A percentile compares a stretch with the other conserved stretches of the same genome.
These are phyloP conservation scores for Globisporangium uncinulatum DNA, from an alignment of 352 stramenopile species.

Conservation along the genomic window DNA sequence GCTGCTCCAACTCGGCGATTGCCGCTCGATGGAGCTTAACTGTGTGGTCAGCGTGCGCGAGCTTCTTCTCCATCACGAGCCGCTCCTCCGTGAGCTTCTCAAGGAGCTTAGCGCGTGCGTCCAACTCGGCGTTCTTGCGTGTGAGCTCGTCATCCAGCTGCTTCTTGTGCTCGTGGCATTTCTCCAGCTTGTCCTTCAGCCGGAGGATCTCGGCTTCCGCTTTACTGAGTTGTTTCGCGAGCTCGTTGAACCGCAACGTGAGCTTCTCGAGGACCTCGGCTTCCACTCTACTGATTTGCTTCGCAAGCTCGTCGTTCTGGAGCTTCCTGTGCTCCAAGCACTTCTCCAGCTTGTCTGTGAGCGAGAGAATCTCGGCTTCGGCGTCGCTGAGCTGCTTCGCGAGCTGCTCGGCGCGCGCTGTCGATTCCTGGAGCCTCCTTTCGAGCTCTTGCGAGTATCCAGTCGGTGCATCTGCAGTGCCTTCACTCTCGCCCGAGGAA, in stretches of 20 bases:
- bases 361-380: background rate
- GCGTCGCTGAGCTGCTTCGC: slow-evolving; percentile 6
- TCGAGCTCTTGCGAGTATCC: background rate
- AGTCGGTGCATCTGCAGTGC: background rate
- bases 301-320: background rate
- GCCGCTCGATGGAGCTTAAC: background rate
- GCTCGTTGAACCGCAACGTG: no score
- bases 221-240: background rate
- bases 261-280: slow-evolving; percentile 5
- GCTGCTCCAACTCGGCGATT: background rate
- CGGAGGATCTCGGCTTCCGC: slow-evolving; percentile 1
- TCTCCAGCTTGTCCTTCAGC: slow-evolving; percentile 4
- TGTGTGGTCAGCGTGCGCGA: background rate
- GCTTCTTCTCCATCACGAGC: background rate
- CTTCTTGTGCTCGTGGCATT: slow-evolving; percentile 2
- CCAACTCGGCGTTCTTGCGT: slow-evolving; percentile 1
- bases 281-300: background rate
- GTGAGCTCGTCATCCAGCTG: slow-evolving; percentile 7
- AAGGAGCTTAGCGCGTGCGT: background rate
- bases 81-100: slow-evolving; percentile 8
- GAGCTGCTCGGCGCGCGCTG: background rate
- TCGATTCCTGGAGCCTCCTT: background rate
- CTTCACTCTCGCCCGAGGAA: no score
- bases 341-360: no score
- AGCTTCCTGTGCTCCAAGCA: background rate